Evolutionary conservation across 352 stramenopile species (phyloP).

Genomic region (Aphanomyces invadans): DNA sequence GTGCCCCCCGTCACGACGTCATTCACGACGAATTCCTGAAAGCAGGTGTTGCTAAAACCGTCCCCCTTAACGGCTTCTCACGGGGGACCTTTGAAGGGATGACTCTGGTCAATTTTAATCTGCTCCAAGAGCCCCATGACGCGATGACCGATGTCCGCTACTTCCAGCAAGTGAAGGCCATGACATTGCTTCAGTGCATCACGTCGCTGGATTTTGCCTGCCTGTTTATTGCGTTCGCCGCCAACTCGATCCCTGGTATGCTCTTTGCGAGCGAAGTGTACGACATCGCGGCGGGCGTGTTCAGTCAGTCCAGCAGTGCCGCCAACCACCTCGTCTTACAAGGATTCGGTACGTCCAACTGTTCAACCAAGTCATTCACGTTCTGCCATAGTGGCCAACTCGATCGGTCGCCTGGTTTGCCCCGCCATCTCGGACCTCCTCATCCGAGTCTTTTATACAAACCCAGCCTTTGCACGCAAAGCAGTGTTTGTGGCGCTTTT

Average conservation of each 20-base stretch:
- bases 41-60: background rate
- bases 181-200: constrained; percentile 14
- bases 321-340: background rate
- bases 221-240: constrained; percentile 18
- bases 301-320: background rate
- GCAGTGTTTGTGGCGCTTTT: constrained; percentile 6
- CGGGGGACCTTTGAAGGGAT: background rate
- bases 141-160: background rate
- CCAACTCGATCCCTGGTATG: background rate
- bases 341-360: background rate
- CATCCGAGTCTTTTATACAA: constrained; percentile 22
- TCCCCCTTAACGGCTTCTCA: background rate
- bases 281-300: background rate
- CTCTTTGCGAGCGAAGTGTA: background rate
- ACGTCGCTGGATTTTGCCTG: constrained; percentile 5
- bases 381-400: background rate
- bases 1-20: background rate
- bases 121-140: background rate
- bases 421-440: constrained; percentile 15
- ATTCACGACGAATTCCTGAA: constrained; percentile 22
- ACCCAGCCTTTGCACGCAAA: constrained; percentile 24
- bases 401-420: constrained; percentile 3
- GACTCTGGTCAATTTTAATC: constrained; percentile 19
- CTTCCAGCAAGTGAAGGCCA: constrained; percentile 21
- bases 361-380: background rate